Evolutionary conservation across 169 alveolate species (phyloP).

Genomic region (Plasmodium cynomolgi): DNA sequence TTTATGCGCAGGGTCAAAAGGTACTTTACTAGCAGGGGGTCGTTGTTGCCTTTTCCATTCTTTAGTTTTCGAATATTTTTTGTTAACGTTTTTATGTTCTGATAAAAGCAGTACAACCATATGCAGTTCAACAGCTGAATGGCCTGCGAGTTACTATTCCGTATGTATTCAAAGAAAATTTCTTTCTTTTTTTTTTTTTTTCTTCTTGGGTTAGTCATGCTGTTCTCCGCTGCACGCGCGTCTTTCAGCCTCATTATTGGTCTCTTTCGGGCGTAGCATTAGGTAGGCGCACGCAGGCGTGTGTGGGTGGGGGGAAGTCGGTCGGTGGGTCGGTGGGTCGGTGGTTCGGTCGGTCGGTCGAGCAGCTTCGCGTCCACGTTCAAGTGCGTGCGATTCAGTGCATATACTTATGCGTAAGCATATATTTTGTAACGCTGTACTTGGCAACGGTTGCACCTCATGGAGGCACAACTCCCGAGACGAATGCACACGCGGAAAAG

Average conservation of each 20-base stretch:
- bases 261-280: background rate
- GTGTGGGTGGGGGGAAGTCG: no score
- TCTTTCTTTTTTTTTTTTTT: conserved; percentile 45
- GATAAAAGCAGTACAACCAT: conserved; percentile 49
- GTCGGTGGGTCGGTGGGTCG: no score
- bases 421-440: background rate
- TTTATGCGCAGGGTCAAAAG: conserved; percentile 20
- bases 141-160: conserved; percentile 15
- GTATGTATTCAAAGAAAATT: conserved; percentile 15
- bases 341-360: background rate
- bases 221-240: background rate
- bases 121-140: background rate
- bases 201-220: background rate
- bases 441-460: background rate
- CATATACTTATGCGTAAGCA: background rate
- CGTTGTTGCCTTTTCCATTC: conserved; percentile 15
- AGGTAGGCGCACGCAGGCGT: background rate
- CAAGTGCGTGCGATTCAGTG: background rate
- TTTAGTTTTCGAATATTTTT: conserved; percentile 5
- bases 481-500: background rate
- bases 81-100: conserved; percentile 39
- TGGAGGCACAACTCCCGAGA: background rate
- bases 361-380: background rate
- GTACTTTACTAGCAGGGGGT: background rate
- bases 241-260: conserved; percentile 38